Evolutionary conservation across 352 stramenopile species (phyloP), one percentile per base, ranked within the genome.

Genomic region (Globisporangium orthogonon): DNA sequence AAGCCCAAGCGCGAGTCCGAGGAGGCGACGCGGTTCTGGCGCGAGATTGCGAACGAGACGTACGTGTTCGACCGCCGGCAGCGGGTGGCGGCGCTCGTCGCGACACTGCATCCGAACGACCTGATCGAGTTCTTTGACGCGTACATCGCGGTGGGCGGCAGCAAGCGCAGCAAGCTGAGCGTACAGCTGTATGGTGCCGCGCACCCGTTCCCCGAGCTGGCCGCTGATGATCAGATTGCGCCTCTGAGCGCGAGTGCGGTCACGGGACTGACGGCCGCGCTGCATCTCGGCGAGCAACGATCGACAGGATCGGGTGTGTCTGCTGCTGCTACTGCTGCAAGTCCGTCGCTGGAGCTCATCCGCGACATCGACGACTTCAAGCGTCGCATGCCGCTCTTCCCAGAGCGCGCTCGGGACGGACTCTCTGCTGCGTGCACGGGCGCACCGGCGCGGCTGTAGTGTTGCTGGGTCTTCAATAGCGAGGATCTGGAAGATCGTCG

Each of bases 121-220:
- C 18, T 95, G 35, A 47, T 93, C 14, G 62, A 71, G 35, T 89
- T 92, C 58, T 90, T 89, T 48, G 82, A 95, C 56, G 41, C 53
- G 15, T 82, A 74, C 53, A 80, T 75, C 54, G 50, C 10, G 14
- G 54, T 11, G 47, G 59, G 17, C 61, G 63, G 4, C 43, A 50
- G 13, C 6, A 63, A 68, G 30, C 69, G 70, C 2, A 79, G 67
- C 46, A 84, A 82, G 41, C 54, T 89, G 18, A 89, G 77, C 54
- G 71, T 89, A 7, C 67, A 76, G 17, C 61, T 89, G 14, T 82
- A 87, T 46, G 81, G 78, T 15, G 67, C 75, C 1, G 69, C 69
- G 29, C 82, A 92, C 48, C 52, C 63, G n/a, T 60, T 91, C 7
- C 43, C 69, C 0, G 54, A 65, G 55, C 61, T 83, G 14, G 31